A percentile compares a stretch with the other conserved stretches of the same genome.
Evolutionary conservation across 1,284 basidiomycete species (phyloP).

Genomic region (Rhodotorula sp.): DNA sequence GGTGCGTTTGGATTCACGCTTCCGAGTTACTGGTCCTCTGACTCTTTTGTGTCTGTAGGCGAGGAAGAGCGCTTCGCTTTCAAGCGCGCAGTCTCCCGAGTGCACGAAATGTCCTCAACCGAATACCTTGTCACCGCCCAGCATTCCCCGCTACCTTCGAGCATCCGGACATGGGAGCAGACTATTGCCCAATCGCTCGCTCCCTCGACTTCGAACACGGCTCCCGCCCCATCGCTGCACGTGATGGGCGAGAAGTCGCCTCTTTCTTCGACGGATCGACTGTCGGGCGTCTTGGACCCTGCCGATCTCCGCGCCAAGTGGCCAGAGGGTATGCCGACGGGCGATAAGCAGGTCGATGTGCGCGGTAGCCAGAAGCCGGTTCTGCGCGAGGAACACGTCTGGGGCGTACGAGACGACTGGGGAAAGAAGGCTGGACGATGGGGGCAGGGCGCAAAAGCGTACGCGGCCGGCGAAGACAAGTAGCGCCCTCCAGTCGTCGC

Average conservation of each 20-base stretch:
- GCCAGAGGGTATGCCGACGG: constrained; percentile 26
- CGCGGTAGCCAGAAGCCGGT: constrained; percentile 10
- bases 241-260: constrained; percentile 22
- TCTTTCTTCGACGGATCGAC: constrained; percentile 10
- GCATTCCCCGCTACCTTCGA: constrained; percentile 29
- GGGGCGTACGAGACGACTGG: constrained; percentile 54
- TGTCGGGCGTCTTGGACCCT: constrained; percentile 36
- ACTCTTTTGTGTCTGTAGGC: constrained; percentile 53
- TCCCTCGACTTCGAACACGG: neutral
- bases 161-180: constrained; percentile 37
- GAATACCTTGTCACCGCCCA: constrained; percentile 51
- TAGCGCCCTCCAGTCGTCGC: neutral
- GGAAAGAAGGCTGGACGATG: constrained; percentile 54
- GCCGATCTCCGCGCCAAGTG: constrained; percentile 20
- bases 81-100: constrained; percentile 64
- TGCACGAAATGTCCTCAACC: constrained; percentile 65
- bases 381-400: constrained; percentile 22
- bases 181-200: neutral
- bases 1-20: constrained; percentile 48
- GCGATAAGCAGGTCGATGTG: constrained; percentile 23
- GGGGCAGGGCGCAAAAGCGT: constrained; percentile 52
- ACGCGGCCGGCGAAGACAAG: constrained; percentile 5
- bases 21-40: neutral
- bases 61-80: constrained; percentile 44
- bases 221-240: constrained; percentile 9